Conservation (phyloP, 2,329 filamentous ascomycete species). For the Xylariaceae sp. region DNA sequence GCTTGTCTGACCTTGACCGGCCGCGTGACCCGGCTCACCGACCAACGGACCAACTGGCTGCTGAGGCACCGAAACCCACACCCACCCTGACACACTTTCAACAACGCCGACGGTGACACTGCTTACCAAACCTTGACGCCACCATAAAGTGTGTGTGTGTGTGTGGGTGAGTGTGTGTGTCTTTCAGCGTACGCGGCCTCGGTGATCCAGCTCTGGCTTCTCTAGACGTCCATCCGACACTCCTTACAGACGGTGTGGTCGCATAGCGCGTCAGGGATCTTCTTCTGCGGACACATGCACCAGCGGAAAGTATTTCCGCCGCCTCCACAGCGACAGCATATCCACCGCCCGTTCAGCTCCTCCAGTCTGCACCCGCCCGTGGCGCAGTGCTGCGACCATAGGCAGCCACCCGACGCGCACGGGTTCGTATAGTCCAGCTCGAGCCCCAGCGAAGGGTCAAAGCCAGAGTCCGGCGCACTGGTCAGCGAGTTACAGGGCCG, state of each 20-base stretch:
- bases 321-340: conserved; percentile 44
- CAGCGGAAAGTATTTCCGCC: conserved; percentile 41
- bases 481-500: conserved; percentile 29
- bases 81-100: too few relatives aligned
- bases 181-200: too few relatives aligned
- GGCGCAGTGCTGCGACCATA: conserved; percentile 40
- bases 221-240: conserved; percentile 34
- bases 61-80: too few relatives aligned
- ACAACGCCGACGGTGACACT: too few relatives aligned
- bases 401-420: conserved; percentile 41
- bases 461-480: conserved; percentile 27
- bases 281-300: conserved; percentile 42
- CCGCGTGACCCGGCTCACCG: too few relatives aligned
- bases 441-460: too few relatives aligned
- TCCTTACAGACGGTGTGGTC: conserved; percentile 45
- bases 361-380: conserved; percentile 44
- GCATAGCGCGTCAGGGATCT: conserved; percentile 46
- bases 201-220: too few relatives aligned
- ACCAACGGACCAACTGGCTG: too few relatives aligned
- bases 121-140: too few relatives aligned
- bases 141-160: too few relatives aligned
- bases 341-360: conserved; percentile 44
- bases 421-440: conserved; percentile 33
- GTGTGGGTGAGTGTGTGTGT: too few relatives aligned
- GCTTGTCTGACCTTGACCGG: too few relatives aligned